Evolutionary conservation across 306 rosid species (phyloP), one percentile per base, ranked within the genome.

Genomic region (Acmispon strigosus): DNA sequence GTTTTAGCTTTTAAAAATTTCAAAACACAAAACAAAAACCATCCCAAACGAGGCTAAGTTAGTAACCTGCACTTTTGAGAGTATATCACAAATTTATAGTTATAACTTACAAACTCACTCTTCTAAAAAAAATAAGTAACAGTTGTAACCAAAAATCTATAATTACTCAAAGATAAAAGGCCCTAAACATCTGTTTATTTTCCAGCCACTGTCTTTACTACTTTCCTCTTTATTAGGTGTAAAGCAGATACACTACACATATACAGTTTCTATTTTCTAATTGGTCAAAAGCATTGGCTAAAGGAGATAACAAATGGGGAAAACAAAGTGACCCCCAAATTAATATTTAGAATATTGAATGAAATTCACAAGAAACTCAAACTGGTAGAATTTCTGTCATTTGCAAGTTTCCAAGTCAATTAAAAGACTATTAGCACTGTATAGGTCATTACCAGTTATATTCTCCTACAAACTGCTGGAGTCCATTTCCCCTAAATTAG

Each of bases 401-500:
- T 68, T 15, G 76, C 55, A 43, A 5, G 55, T 64, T 64, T 45
- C 16, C 3, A 74, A 80, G 83, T 82, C 59, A 57, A 57, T 20
- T 37, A 19, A 48, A 49, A 66, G 32, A 27, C 8, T 6, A 32
- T 32, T 32, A n/a, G n/a, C n/a, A 32, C 37, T 41, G n/a, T 6
- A 32, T 27, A 60, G 52, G 64, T 59, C 44, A 68, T 19, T 36
- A 52, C 10, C 13, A 17, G 61, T 18, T 65, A 64, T 6, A 55
- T 56, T 75, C 47, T 48, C 22, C 39, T 10, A 53, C 55, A 55
- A 72, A 78, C 43, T 75, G 76, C 65, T 73, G 86, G 69, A 49
- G 24, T 42, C 65, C 78, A 43, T 75, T 43, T 44, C 77, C 43
- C 87, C 90, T 67, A 8, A 66, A 70, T 66, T 80, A 73, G 59